A percentile compares a stretch with the other conserved stretches of the same genome.
phyloP scores from a whole-genome alignment of 371 early-diverging fungal genomes.

The Blakeslea trispora region DNA sequence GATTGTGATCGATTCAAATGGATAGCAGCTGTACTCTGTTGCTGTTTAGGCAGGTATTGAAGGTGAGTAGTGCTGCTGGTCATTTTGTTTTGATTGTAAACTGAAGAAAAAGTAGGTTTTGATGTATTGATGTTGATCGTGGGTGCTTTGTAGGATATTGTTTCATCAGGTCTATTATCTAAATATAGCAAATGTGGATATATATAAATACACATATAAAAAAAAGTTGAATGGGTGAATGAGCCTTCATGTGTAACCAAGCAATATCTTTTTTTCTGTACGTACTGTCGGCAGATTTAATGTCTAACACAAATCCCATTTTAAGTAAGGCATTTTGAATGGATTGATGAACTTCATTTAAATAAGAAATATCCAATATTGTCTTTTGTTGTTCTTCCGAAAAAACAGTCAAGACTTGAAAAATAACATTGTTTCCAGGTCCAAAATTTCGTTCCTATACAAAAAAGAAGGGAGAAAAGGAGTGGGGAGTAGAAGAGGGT shows the following conservation, averaged over 20 bases:
- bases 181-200: conserved; percentile 11
- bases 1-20: conserved; percentile 7
- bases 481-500: background rate
- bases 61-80: conserved; percentile 8
- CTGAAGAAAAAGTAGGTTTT: conserved; percentile 8
- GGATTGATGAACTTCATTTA: conserved; percentile 5
- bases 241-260: conserved; percentile 11
- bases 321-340: conserved; percentile 10
- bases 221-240: too few species aligned
- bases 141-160: conserved; percentile 11
- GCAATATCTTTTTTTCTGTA: background rate
- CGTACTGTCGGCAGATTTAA: conserved; percentile 3
- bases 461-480: background rate
- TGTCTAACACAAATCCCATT: conserved; percentile 10
- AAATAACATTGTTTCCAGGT: conserved; percentile 1
- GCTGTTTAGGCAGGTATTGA: background rate
- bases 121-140: conserved; percentile 4
- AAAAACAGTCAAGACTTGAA: conserved; percentile 1
- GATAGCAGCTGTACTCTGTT: background rate
- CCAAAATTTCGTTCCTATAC: conserved; percentile 20
- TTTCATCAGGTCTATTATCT: conserved; percentile 20
- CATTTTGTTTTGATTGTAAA: conserved; percentile 8
- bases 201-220: background rate
- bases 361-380: conserved; percentile 3
- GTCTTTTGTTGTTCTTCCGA: background rate